A percentile compares a stretch with the other conserved stretches of the same genome.
Conservation (phyloP, 371 early-diverging fungal genomes). For the Circinella minor region DNA sequence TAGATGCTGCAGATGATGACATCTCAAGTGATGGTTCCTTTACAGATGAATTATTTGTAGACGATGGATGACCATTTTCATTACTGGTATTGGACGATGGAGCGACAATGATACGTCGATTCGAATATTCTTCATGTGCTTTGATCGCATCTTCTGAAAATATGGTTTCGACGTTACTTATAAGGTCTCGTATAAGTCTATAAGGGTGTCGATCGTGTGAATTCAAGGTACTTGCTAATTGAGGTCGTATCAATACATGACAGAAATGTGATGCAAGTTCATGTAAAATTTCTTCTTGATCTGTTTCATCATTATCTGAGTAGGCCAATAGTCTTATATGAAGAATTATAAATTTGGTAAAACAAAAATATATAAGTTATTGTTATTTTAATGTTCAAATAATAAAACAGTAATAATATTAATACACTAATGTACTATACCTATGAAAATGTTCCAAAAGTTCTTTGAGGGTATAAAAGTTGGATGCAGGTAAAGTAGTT, state of each 20-base stretch:
- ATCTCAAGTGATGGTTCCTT: neutral
- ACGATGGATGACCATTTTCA: slow-evolving; percentile 14
- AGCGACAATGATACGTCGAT: slow-evolving; percentile 29
- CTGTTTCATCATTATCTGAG: slow-evolving; percentile 1
- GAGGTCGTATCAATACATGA: slow-evolving; percentile 63
- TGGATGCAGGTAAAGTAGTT: slow-evolving; percentile 53
- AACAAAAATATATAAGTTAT: no score
- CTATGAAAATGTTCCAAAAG: slow-evolving; percentile 53
- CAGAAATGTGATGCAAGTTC: slow-evolving; percentile 48
- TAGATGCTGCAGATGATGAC: slow-evolving; percentile 3
- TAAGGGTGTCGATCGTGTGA: slow-evolving; percentile 64
- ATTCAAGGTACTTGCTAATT: slow-evolving; percentile 53
- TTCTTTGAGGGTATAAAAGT: slow-evolving; percentile 55
- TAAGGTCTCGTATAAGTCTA: slow-evolving; percentile 59
- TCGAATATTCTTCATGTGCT: slow-evolving; percentile 33
- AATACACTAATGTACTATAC: slow-evolving; percentile 21
- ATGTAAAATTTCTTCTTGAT: slow-evolving; percentile 10
- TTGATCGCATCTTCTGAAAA: slow-evolving; percentile 34
- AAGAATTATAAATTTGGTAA: neutral
- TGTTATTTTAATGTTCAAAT: no score
- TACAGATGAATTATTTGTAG: slow-evolving; percentile 18
- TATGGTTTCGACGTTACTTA: slow-evolving; percentile 35
- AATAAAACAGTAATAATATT: no score
- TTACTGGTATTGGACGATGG: neutral
- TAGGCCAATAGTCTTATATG: neutral